phyloP scores from a whole-genome alignment of 257 asterid genomes.

The Nicotiana tabacum region DNA sequence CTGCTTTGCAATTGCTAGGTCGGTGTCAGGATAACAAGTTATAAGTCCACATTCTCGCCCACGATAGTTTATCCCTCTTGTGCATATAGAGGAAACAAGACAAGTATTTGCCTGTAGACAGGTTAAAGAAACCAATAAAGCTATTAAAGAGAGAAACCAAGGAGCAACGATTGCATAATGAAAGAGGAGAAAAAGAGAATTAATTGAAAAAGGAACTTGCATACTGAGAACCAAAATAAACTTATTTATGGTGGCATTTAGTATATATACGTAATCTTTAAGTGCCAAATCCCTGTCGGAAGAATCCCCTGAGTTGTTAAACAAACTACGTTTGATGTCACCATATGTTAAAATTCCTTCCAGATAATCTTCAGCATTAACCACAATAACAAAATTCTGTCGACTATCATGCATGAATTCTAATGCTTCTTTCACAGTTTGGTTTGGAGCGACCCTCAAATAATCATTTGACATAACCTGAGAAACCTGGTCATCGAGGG shows the following conservation, averaged over 20 bases:
- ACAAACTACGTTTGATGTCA: slow-evolving; percentile 60
- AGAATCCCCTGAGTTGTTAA: slow-evolving; percentile 36
- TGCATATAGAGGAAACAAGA: slow-evolving; percentile 69
- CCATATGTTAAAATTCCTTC: slow-evolving; percentile 89
- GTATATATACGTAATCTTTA: slow-evolving; percentile 38
- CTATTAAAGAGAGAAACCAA: slow-evolving; percentile 2
- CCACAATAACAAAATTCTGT: slow-evolving; percentile 64
- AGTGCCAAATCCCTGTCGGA: slow-evolving; percentile 34
- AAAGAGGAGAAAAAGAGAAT: not conserved
- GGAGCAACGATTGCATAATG: not conserved
- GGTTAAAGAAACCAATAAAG: not conserved
- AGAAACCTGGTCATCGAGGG: slow-evolving; percentile 53
- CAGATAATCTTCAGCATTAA: slow-evolving; percentile 59
- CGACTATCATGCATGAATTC: slow-evolving; percentile 62
- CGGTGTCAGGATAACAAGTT: slow-evolving; percentile 84
- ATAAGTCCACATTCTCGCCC: slow-evolving; percentile 75
- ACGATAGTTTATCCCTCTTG: slow-evolving; percentile 68
- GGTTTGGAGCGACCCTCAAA: slow-evolving; percentile 48
- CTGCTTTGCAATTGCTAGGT: slow-evolving; percentile 83
- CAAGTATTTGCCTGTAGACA: slow-evolving; percentile 47
- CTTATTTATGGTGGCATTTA: not conserved
- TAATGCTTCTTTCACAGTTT: slow-evolving; percentile 67
- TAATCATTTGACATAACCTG: slow-evolving; percentile 67
- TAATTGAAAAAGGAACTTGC: not conserved
- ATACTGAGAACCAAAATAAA: not conserved